Evolutionary conservation across 2,329 filamentous ascomycete species (phyloP), one percentile per base, ranked within the genome.

Genomic region (Stachybotrys echinatus): DNA sequence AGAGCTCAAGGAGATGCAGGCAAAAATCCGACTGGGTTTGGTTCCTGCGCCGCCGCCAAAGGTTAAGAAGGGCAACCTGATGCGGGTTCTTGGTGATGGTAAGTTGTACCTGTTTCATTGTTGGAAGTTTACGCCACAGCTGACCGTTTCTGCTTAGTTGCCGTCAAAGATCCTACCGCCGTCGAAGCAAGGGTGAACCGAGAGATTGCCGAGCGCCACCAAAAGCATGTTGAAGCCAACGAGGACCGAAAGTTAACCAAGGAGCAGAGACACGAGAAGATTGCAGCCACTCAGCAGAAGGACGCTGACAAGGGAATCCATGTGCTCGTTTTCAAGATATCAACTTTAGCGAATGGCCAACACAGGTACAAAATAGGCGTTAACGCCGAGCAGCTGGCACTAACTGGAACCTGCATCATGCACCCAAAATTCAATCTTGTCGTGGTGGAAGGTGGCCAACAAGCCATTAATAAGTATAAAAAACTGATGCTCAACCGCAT

Each of bases 61-160:
- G 70, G 90, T 99, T 58, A 97, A 96, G 73, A 95, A 95, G 69
- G 89, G 87, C 51, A 99, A 99, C 67, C 81, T 99, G 64, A 99
- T 99, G 94, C 87, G 92, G 51, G 94, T 99, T 23, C 78, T 96
- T 50, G 94, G 94, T 54, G 90, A 96, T 57, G 68, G 68, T 69
- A 64, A 65, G 87, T 90, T 17, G 2, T 21, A 8, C 23, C 31
- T 42, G 17, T 34, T 17, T 31, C 7, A 20, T 27, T 42, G 21
- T 19, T 14, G 6, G 23, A 18, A 20, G 17, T 21, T 17, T 51
- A 27, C n/a, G n/a, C n/a, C n/a, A n/a, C n/a, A n/a, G n/a, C 61
- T 66, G 51, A 65, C 27, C n/a, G 44, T 34, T 34, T 34, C 4
- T 49, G 22, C 23, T 23, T 47, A 70, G 70, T 67, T 69, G 80